Evolutionary conservation across 2,329 filamentous ascomycete species (phyloP).

Genomic region (Microascus cirrosus): DNA sequence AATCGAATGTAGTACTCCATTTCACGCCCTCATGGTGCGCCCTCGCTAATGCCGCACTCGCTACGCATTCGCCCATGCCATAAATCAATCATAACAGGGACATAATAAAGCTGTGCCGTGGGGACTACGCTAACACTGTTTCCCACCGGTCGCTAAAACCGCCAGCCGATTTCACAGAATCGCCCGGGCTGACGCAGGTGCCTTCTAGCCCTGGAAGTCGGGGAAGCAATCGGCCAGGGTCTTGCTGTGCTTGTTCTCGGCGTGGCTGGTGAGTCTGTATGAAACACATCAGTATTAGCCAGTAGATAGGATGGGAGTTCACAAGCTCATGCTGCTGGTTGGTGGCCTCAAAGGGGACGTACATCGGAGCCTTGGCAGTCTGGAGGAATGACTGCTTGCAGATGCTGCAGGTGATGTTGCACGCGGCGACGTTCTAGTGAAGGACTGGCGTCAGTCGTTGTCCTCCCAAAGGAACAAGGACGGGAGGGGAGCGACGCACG

Average conservation of each 20-base stretch:
- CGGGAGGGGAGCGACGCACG: constrained; percentile 28
- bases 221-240: constrained; percentile 62
- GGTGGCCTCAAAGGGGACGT: constrained; percentile 17
- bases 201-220: constrained; percentile 17
- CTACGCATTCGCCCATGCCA: neutral
- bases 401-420: constrained; percentile 64
- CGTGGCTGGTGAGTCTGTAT: constrained; percentile 55
- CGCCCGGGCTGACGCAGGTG: constrained; percentile 3
- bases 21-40: neutral
- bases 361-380: constrained; percentile 64
- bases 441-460: neutral
- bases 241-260: constrained; percentile 68
- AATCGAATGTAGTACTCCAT: neutral
- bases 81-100: neutral
- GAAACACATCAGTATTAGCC: neutral
- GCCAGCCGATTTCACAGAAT: neutral
- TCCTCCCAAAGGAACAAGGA: neutral
- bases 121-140: neutral
- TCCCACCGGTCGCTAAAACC: neutral
- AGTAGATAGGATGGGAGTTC: too few species aligned
- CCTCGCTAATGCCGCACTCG: neutral
- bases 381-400: constrained; percentile 73
- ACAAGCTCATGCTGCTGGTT: neutral
- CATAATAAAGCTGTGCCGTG: neutral
- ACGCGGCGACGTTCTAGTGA: constrained; percentile 57